Conservation (phyloP, 192 early-diverging fungal species). For the Coemansia furcata region DNA sequence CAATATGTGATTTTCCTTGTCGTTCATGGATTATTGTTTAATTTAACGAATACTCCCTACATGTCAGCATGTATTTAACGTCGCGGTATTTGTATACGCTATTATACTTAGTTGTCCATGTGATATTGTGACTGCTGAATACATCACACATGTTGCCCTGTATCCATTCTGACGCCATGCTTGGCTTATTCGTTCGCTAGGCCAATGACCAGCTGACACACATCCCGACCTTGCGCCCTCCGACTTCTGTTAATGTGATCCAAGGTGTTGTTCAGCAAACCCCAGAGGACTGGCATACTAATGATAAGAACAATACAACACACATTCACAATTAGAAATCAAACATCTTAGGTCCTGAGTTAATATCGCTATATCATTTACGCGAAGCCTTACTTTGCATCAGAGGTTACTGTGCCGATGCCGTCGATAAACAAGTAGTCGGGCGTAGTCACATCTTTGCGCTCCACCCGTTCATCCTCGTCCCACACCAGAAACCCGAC, state of each 20-base stretch:
- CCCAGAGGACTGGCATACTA: slow-evolving; percentile 39
- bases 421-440: slow-evolving; percentile 47
- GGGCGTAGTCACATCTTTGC: slow-evolving; percentile 3
- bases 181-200: not conserved
- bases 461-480: not conserved
- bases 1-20: not conserved
- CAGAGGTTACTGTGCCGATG: slow-evolving; percentile 25
- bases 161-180: not conserved
- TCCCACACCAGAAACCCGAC: slow-evolving; percentile 37
- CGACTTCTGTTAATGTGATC: slow-evolving; percentile 28
- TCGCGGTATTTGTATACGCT: not conserved
- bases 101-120: not conserved
- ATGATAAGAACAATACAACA: not conserved
- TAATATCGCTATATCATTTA: not conserved
- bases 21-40: no score
- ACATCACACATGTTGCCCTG: not conserved
- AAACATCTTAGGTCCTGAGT: not conserved
- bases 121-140: not conserved
- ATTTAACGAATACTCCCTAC: not conserved
- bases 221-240: not conserved
- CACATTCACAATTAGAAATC: not conserved
- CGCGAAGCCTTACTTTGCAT: slow-evolving; percentile 19
- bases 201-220: slow-evolving; percentile 26
- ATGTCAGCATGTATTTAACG: not conserved
- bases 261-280: slow-evolving; percentile 39